These are phyloP conservation scores for Thelonectria discophora DNA, from an alignment of 2,329 filamentous ascomycete species.

Conservation along the genomic window DNA sequence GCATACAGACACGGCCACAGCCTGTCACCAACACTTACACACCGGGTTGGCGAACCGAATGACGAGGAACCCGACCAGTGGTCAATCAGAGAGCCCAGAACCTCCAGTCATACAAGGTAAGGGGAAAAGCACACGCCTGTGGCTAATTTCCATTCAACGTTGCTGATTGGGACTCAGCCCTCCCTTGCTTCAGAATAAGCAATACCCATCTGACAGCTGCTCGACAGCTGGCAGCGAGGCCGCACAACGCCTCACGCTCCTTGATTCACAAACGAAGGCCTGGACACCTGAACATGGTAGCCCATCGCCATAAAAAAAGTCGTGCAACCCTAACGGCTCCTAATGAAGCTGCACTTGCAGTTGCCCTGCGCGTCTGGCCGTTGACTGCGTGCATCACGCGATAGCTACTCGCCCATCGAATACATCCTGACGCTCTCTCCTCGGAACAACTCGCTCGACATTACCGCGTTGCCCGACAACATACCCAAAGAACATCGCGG, in stretches of 20 bases:
- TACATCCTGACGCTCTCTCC: slow-evolving; percentile 13
- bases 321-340: slow-evolving; percentile 30
- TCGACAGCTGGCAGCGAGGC: slow-evolving; percentile 36
- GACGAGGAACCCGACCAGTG: background rate
- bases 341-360: slow-evolving; percentile 25
- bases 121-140: background rate
- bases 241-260: slow-evolving; percentile 1
- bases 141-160: background rate
- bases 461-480: background rate
- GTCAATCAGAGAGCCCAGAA: background rate
- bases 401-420: slow-evolving; percentile 14
- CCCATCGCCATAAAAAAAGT: slow-evolving; percentile 18
- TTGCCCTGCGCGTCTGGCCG: slow-evolving; percentile 22
- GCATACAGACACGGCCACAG: background rate
- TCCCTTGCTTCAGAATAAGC: background rate
- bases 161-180: slow-evolving; percentile 7
- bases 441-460: background rate
- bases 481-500: background rate
- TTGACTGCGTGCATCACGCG: slow-evolving; percentile 25
- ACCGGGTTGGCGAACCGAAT: background rate
- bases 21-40: background rate
- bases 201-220: slow-evolving; percentile 25
- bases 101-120: background rate
- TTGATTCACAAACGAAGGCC: slow-evolving; percentile 31
- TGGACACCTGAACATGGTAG: slow-evolving; percentile 2